Conservation (phyloP, 169 alveolate species). For the Perkinsus marinus region DNA sequence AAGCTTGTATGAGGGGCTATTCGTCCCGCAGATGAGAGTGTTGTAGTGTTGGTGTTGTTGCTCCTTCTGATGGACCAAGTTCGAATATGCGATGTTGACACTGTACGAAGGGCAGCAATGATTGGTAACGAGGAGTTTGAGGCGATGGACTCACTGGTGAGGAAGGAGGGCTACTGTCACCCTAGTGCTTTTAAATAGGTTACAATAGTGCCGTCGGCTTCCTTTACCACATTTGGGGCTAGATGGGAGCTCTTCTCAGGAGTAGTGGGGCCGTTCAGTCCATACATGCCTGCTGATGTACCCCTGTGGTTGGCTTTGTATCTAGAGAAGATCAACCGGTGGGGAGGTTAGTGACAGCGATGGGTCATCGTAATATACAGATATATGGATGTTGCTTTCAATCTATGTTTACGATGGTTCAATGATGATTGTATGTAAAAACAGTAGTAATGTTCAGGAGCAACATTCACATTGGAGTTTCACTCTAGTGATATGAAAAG, state of each 20-base stretch:
- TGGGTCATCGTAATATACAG: no score
- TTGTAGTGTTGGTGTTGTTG: background rate
- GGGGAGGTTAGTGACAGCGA: no score
- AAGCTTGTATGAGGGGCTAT: no score
- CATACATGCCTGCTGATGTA: conserved; percentile 8
- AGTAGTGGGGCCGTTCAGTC: conserved; percentile 10
- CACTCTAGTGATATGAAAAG: no score
- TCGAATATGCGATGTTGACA: background rate
- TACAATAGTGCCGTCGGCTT: background rate
- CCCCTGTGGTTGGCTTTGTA: conserved; percentile 14
- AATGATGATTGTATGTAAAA: no score
- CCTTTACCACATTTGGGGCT: background rate
- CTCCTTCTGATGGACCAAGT: background rate
- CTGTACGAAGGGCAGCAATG: background rate
- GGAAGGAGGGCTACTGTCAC: background rate
- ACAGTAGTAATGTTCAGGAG: no score
- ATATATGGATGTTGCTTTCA: no score
- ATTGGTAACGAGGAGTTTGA: background rate
- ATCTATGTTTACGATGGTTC: no score
- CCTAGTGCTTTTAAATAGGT: background rate
- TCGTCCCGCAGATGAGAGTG: no score
- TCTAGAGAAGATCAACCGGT: background rate
- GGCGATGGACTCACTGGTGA: background rate
- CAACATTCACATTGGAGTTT: no score
- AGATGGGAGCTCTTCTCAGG: conserved; percentile 4